These are phyloP conservation scores for Penicillium waksmanii DNA, from an alignment of 495 filamentous ascomycete species.

Conservation along the genomic window DNA sequence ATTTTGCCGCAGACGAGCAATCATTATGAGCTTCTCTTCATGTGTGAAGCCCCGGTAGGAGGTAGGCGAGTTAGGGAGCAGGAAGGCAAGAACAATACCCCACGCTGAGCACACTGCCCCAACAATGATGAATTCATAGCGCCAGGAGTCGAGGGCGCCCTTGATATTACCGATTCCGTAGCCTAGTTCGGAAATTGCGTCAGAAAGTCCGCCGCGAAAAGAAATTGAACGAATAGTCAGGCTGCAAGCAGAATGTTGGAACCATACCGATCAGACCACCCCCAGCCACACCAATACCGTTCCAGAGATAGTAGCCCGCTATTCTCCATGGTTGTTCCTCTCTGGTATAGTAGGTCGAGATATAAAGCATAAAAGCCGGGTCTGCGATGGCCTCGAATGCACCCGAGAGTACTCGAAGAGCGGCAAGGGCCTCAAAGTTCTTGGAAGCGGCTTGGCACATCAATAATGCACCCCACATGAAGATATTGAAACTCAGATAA, in stretches of 20 bases:
- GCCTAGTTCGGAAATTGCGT: constrained; percentile 33
- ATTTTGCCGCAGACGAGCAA: constrained; percentile 56
- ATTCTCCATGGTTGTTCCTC: constrained; percentile 62
- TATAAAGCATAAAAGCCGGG: constrained; percentile 33
- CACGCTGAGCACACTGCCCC: constrained; percentile 39
- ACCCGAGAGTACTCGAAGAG: constrained; percentile 54
- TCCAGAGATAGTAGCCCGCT: constrained; percentile 63
- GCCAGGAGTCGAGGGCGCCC: constrained; percentile 57
- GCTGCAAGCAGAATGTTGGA: not conserved
- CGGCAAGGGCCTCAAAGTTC: constrained; percentile 51
- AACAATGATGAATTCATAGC: constrained; percentile 58
- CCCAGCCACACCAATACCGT: constrained; percentile 60
- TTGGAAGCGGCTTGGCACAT: constrained; percentile 44
- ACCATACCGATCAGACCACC: constrained; percentile 47
- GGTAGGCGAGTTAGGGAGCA: constrained; percentile 55
- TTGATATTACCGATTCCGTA: constrained; percentile 62
- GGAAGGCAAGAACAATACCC: constrained; percentile 43
- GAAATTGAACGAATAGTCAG: not conserved
- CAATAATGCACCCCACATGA: constrained; percentile 55
- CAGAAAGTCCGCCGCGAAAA: too few species aligned
- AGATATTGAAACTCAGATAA: constrained; percentile 61
- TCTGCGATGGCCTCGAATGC: constrained; percentile 52
- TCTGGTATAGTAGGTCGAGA: constrained; percentile 47
- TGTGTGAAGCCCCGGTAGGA: constrained; percentile 41
- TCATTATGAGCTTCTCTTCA: constrained; percentile 50